Conservation (phyloP, 2,329 filamentous ascomycete genomes). For the Sclerotinia glacialis region DNA sequence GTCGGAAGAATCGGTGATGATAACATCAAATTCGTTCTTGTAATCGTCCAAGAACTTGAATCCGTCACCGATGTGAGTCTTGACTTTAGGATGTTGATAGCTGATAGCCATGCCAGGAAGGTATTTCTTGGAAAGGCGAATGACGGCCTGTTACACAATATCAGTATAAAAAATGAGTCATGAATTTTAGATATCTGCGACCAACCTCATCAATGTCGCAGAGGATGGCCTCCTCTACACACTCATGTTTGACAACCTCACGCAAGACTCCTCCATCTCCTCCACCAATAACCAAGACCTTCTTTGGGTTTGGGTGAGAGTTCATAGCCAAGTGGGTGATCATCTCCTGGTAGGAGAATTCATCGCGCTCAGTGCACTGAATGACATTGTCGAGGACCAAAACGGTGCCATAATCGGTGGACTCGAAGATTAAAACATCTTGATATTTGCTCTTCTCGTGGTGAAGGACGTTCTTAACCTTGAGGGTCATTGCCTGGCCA, state of each 20-base stretch:
- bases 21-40: slow-evolving; percentile 97
- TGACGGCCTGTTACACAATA: slow-evolving; percentile 65
- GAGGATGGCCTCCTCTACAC: slow-evolving; percentile 90
- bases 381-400: slow-evolving; percentile 98
- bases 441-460: slow-evolving; percentile 99
- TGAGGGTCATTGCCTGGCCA: slow-evolving; percentile 96
- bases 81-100: slow-evolving; percentile 91
- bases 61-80: slow-evolving; percentile 89
- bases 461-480: slow-evolving; percentile 96
- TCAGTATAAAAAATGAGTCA: slow-evolving; percentile 25
- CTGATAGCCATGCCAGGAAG: slow-evolving; percentile 90
- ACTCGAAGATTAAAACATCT: slow-evolving; percentile 98
- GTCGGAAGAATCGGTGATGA: slow-evolving; percentile 98
- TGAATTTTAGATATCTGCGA: slow-evolving; percentile 3
- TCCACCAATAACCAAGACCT: slow-evolving; percentile 95
- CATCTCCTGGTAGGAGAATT: slow-evolving; percentile 99
- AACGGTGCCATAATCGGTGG: slow-evolving; percentile 92
- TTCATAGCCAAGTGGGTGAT: slow-evolving; percentile 98
- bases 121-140: slow-evolving; percentile 97
- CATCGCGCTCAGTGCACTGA: slow-evolving; percentile 96
- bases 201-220: slow-evolving; percentile 94
- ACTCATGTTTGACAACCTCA: slow-evolving; percentile 98
- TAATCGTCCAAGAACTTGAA: slow-evolving; percentile 98
- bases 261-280: slow-evolving; percentile 96
- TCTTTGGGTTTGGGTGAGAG: slow-evolving; percentile 97